Conservation (phyloP, 129 eudicot species). For the Flaveria brownii region DNA sequence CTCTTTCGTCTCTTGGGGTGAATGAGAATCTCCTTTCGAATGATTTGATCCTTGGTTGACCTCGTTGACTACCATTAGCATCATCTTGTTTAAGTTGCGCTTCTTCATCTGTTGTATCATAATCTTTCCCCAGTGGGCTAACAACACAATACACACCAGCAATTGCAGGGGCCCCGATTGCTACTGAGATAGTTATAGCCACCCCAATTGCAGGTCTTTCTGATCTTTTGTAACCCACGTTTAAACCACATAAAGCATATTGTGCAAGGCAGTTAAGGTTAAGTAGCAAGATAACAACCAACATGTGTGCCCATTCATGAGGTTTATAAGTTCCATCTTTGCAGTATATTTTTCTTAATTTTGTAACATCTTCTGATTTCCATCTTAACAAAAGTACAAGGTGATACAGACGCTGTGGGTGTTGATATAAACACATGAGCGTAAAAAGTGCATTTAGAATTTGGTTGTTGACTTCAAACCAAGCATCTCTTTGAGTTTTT, state of each 20-base stretch:
- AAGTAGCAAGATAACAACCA: conserved; percentile 70
- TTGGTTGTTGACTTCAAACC: conserved; percentile 97
- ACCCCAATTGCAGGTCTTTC: conserved; percentile 86
- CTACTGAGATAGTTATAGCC: conserved; percentile 68
- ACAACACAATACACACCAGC: conserved; percentile 79
- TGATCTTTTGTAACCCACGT: conserved; percentile 73
- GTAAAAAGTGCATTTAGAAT: conserved; percentile 89
- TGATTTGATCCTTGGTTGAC: conserved; percentile 45
- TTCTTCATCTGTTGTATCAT: conserved; percentile 68
- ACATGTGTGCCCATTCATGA: conserved; percentile 94
- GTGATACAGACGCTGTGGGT: conserved; percentile 76
- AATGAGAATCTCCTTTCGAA: conserved; percentile 75
- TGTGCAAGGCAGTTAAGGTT: conserved; percentile 91
- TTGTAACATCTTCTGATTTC: conserved; percentile 70
- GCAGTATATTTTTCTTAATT: conserved; percentile 75
- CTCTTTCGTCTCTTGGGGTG: conserved; percentile 50
- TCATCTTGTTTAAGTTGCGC: conserved; percentile 49
- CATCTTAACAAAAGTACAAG: conserved; percentile 75
- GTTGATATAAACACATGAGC: conserved; percentile 89
- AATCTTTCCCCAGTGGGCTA: conserved; percentile 92
- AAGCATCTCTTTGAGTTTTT: conserved; percentile 73
- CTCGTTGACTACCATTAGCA: conserved; percentile 29
- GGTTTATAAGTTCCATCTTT: conserved; percentile 90
- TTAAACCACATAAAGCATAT: conserved; percentile 83
- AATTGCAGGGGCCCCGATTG: conserved; percentile 89